Evolutionary conservation across 805 yeast species (phyloP).

Genomic region (Lachancea sp.): DNA sequence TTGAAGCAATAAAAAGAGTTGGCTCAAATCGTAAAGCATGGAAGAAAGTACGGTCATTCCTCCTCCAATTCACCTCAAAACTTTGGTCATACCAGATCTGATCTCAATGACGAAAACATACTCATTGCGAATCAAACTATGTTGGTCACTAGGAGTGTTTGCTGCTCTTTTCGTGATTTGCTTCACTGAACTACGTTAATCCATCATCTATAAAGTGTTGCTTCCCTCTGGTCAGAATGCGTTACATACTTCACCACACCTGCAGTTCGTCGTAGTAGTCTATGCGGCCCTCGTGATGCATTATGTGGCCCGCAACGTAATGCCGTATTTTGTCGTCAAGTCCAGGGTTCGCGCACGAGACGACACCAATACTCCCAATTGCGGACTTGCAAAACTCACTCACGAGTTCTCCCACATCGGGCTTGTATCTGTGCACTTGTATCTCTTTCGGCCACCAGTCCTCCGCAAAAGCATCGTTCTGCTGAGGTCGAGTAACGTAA

Average conservation of each 20-base stretch:
- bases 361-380: conserved; percentile 4
- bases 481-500: conserved; percentile 9
- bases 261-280: conserved; percentile 12
- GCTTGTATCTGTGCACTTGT: conserved; percentile 5
- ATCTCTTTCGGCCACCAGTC: conserved; percentile 6
- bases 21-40: too few relatives aligned
- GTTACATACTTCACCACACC: conserved; percentile 6
- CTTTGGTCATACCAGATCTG: too few relatives aligned
- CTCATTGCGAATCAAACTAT: too few relatives aligned
- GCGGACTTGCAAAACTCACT: conserved; percentile 2
- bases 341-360: conserved; percentile 10
- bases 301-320: conserved; percentile 4
- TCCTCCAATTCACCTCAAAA: too few relatives aligned
- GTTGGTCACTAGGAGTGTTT: too few relatives aligned
- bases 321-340: conserved; percentile 8
- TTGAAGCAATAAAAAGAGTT: too few relatives aligned
- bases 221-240: too few relatives aligned
- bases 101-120: too few relatives aligned
- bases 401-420: conserved; percentile 3
- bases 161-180: too few relatives aligned
- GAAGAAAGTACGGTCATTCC: too few relatives aligned
- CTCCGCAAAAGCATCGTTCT: neutral
- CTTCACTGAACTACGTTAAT: too few relatives aligned
- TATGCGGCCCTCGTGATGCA: neutral
- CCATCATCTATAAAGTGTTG: too few relatives aligned